Conservation (phyloP, 805 yeast species). For the Saccharomyces jurei region DNA sequence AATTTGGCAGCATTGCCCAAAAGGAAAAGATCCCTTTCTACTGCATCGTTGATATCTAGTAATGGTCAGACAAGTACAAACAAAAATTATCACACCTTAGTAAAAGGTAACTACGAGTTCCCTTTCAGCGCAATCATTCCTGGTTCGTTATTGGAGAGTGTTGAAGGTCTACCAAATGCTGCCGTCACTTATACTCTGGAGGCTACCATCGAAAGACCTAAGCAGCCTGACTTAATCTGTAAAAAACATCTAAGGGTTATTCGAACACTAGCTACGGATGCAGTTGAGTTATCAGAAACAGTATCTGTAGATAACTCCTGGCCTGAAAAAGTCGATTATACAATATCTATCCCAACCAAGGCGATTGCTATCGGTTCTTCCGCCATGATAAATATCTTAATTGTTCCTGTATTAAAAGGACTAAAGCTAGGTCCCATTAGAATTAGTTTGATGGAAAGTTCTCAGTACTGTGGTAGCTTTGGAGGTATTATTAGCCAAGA, state of each 20-base stretch:
- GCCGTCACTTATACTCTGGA: conserved; percentile 64
- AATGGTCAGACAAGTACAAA: conserved; percentile 17
- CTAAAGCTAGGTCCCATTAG: conserved; percentile 65
- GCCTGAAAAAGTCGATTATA: conserved; percentile 91
- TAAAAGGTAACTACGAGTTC: conserved; percentile 78
- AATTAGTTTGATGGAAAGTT: conserved; percentile 59
- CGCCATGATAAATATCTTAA: conserved; percentile 56
- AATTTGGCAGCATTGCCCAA: conserved; percentile 20
- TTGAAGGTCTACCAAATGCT: conserved; percentile 83
- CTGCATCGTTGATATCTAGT: conserved; percentile 30
- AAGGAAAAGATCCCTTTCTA: conserved; percentile 11
- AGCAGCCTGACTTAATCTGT: conserved; percentile 60
- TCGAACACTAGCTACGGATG: conserved; percentile 79
- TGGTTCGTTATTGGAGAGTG: conserved; percentile 75
- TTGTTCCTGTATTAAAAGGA: conserved; percentile 80
- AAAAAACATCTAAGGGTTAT: conserved; percentile 72
- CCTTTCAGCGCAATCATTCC: conserved; percentile 83
- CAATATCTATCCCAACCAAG: conserved; percentile 75
- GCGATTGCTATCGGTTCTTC: conserved; percentile 87
- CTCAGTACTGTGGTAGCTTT: conserved; percentile 51
- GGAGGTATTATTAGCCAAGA: conserved; percentile 59
- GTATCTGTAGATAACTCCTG: conserved; percentile 92
- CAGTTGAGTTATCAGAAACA: conserved; percentile 82
- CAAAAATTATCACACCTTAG: conserved; percentile 36
- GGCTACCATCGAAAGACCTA: conserved; percentile 75